phyloP scores from a whole-genome alignment of 2,329 filamentous ascomycete genomes.

The Monosporascus cannonballus region DNA sequence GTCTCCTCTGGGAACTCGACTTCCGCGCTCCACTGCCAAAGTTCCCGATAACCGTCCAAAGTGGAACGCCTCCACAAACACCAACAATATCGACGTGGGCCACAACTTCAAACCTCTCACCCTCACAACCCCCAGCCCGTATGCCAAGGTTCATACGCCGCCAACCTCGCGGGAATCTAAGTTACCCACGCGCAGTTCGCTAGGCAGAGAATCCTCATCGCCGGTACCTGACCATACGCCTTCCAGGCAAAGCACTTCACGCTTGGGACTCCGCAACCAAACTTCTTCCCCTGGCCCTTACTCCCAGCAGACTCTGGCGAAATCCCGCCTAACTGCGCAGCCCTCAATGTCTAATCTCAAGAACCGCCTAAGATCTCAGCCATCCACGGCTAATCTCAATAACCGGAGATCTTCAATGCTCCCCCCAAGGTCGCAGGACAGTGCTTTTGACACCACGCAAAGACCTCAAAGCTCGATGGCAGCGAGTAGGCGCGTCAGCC shows the following conservation, averaged over 20 bases:
- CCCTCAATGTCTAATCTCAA: constrained; percentile 37
- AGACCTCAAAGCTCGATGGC: constrained; percentile 54
- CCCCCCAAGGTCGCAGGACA: constrained; percentile 32
- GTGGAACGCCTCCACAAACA: constrained; percentile 67
- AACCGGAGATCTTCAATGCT: constrained; percentile 50
- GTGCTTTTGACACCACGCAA: constrained; percentile 22
- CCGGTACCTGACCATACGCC: constrained; percentile 41
- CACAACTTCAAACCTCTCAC: constrained; percentile 61
- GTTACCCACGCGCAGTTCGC: constrained; percentile 45
- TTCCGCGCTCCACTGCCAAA: constrained; percentile 40
- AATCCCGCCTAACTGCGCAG: constrained; percentile 38
- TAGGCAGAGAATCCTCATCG: constrained; percentile 43
- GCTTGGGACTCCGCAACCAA: constrained; percentile 50
- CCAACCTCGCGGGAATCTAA: constrained; percentile 37
- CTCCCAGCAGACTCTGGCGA: constrained; percentile 38
- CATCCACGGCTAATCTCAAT: constrained; percentile 36
- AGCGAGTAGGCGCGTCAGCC: constrained; percentile 41
- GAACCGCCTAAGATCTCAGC: constrained; percentile 37
- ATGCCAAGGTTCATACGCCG: constrained; percentile 39
- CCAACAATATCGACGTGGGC: constrained; percentile 56
- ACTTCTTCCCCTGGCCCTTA: constrained; percentile 44
- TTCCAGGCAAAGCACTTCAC: constrained; percentile 35
- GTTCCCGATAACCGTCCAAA: constrained; percentile 54
- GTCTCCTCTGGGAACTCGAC: constrained; percentile 40
- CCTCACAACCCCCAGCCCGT: constrained; percentile 54